Evolutionary conservation across 2,329 filamentous ascomycete genomes (phyloP), one percentile per base, ranked within the genome.

Genomic region (Aspergillus proliferans): DNA sequence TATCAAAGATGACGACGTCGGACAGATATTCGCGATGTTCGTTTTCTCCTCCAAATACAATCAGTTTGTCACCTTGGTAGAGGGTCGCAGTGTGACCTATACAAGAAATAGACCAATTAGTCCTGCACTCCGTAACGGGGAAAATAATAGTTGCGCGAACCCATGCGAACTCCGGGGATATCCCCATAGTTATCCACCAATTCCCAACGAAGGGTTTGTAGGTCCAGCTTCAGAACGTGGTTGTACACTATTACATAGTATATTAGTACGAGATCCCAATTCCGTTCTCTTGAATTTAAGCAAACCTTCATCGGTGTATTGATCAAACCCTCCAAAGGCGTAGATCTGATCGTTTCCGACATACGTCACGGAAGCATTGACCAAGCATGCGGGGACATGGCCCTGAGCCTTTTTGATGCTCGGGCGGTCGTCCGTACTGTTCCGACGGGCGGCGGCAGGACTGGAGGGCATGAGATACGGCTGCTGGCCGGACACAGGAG

Each of bases 291-390:
- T 36, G 14, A 18, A 30, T 30, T 22, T 38, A 30, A 33, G 48
- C 59, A 21, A 54, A 80, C 79, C 88, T 75, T 98, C 93, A 68
- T 98, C 93, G 0, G 93, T 98, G 66, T 95, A 97, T 70, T 97
- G 92, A 66, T 98, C 93, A 64, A 98, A 98, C 15, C 93, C 93
- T 40, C 93, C 93, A 75, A 98, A 98, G 9, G 92, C 93, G 71
- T 94, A 97, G 60, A 98, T 97, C 70, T 93, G 85, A 67, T 97
- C 93, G 72, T 95, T 93, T 51, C 91, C 91, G 63, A 93, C 95
- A 69, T 95, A 96, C n/a, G 93, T 98, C 52, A 97, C 92, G 1
- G 93, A 97, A 46, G 93, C 93, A 76, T 98, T 98, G 58, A 98
- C 92, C 45, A 98, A 79, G 65, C 92, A 97, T 33, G 93, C 91